Conservation (phyloP, 805 yeast genomes). For the Ogataea pini region DNA sequence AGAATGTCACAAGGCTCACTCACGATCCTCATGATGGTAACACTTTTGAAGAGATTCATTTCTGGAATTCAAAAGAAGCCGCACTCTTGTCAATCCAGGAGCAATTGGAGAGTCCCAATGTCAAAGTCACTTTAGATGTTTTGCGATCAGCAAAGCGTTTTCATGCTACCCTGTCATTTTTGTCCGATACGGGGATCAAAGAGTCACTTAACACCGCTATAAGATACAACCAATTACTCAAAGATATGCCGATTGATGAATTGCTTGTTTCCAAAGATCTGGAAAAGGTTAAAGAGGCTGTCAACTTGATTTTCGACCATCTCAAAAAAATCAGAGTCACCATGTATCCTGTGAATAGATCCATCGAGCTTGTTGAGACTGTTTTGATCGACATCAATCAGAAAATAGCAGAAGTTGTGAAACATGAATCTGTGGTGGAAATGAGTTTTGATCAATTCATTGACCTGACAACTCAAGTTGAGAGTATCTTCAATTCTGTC, state of each 20-base stretch:
- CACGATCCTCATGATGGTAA: conserved; percentile 58
- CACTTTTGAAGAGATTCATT: conserved; percentile 64
- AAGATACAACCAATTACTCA: conserved; percentile 61
- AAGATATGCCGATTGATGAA: conserved; percentile 69
- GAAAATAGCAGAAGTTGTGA: conserved; percentile 43
- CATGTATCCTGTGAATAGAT: conserved; percentile 63
- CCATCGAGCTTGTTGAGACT: conserved; percentile 65
- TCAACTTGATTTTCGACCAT: conserved; percentile 55
- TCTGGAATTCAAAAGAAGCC: conserved; percentile 74
- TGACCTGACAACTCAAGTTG: conserved; percentile 30
- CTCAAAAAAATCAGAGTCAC: conserved; percentile 61
- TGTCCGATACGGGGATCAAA: conserved; percentile 67
- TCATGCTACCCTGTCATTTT: conserved; percentile 73
- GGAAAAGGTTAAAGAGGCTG: conserved; percentile 44
- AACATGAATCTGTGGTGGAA: conserved; percentile 44
- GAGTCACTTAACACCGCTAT: conserved; percentile 53
- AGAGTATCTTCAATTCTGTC: conserved; percentile 46
- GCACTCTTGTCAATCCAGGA: conserved; percentile 55
- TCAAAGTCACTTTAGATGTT: conserved; percentile 57
- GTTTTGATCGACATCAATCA: conserved; percentile 57
- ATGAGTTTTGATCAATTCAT: conserved; percentile 44
- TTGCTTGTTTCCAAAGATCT: conserved; percentile 50
- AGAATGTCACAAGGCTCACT: conserved; percentile 52
- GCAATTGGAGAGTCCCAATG: conserved; percentile 57
- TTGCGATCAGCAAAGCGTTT: conserved; percentile 73